Evolutionary conservation across 345 rosid genomes (phyloP), one percentile per base, ranked within the genome.

Genomic region (Crucihimalaya himalaica): DNA sequence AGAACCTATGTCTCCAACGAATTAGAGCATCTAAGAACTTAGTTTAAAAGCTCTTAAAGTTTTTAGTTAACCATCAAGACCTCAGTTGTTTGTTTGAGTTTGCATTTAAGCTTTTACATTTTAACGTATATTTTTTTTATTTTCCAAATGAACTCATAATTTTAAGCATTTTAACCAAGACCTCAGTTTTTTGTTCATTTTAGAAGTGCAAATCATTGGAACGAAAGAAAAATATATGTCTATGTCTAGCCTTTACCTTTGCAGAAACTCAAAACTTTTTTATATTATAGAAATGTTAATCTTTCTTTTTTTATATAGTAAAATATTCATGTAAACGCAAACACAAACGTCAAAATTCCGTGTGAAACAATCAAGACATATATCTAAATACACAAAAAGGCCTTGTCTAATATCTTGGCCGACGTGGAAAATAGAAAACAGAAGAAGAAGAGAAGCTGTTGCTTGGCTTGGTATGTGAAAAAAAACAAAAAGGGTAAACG

Each of bases 401-500:
- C 40, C 9, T 35, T 8, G 1, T 35, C 12, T 9, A 40, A 40
- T 14, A 40, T 40, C 16, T 42, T 23, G n/a, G 21, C 50, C 50
- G 14, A 45, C 10, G 29, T 27, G 31, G 55, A 62, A 62, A 62
- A 19, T 32, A 72, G 45, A 39, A 16, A 47, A 70, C 47, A 69
- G 45, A n/a, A n/a, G n/a, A n/a, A 57, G 46, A 48, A 72, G 51
- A 63, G 70, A 59, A 59, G 50, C 20, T 60, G 51, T 59, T 71
- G 16, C 5, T 48, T 47, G 54, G 60, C 39, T 35, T 2, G 50
- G 5, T 59, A 23, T 59, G 58, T 32, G 5, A 35, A 48, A 34
- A 60, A 48, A 48, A 2, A 71, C 69, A 39, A 72, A 57, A 65
- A 55, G 45, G 35, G 75, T 8, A 68, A 53, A 62, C 39, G 64